These are phyloP conservation scores for Pseudoscleropodium purum DNA, from an alignment of 225 moss, liverwort and hornwort genomes.

Conservation along the genomic window DNA sequence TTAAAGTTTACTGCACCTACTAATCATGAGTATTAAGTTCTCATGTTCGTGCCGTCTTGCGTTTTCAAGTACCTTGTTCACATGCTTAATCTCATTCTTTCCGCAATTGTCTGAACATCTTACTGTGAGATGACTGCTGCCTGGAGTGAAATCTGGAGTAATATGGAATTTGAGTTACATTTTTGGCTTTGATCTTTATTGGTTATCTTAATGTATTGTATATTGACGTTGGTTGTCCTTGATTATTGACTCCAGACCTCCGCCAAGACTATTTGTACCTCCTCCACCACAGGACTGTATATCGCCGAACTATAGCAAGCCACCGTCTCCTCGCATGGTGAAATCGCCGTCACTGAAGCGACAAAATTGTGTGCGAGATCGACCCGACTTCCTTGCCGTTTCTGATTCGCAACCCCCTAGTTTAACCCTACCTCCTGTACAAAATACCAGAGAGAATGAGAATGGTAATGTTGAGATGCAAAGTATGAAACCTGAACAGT, in stretches of 20 bases:
- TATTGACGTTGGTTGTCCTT: background rate
- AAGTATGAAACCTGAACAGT: slow-evolving; percentile 28
- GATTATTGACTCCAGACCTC: slow-evolving; percentile 30
- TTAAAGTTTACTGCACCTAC: background rate
- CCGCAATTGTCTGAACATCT: background rate
- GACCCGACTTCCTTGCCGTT: slow-evolving; percentile 26
- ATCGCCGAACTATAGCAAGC: slow-evolving; percentile 53
- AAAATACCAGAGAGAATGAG: slow-evolving; percentile 24
- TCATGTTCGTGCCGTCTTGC: background rate
- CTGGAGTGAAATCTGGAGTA: background rate
- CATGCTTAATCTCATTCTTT: background rate
- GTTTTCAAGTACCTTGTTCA: background rate
- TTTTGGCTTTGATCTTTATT: background rate
- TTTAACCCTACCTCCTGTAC: slow-evolving; percentile 7
- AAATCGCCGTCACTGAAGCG: slow-evolving; percentile 56
- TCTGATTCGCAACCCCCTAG: slow-evolving; percentile 22
- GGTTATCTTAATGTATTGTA: background rate
- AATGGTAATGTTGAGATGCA: slow-evolving; percentile 38
- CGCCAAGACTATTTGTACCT: slow-evolving; percentile 42
- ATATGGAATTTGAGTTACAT: background rate
- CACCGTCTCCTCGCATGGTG: slow-evolving; percentile 53
- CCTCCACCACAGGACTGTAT: slow-evolving; percentile 47
- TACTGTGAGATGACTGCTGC: background rate
- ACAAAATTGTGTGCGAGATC: slow-evolving; percentile 51
- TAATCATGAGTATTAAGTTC: background rate